Percentiles rank a stretch among this genome's conserved stretches.
Conservation (phyloP, 768 basidiomycete species). For the Mycena leptocephala region DNA sequence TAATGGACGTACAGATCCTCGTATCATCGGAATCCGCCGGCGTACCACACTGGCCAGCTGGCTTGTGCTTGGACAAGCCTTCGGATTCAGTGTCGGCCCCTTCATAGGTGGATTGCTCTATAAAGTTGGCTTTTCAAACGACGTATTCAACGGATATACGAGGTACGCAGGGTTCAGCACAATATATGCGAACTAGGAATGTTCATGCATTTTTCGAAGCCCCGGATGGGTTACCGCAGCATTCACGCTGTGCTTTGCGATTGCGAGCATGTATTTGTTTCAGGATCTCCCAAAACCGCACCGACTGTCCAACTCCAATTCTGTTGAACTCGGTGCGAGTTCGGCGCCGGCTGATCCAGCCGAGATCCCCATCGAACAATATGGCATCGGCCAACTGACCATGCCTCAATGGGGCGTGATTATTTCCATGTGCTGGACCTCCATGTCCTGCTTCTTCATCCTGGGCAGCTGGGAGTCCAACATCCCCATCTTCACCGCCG, state of each 20-base stretch:
- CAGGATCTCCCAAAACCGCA: slow-evolving; percentile 42
- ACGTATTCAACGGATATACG: slow-evolving; percentile 67
- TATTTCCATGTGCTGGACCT: slow-evolving; percentile 70
- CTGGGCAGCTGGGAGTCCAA: slow-evolving; percentile 74
- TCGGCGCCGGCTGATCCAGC: neutral
- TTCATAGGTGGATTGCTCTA: slow-evolving; percentile 67
- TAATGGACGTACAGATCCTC: slow-evolving; percentile 49
- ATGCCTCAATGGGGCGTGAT: slow-evolving; percentile 62
- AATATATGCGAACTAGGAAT: neutral
- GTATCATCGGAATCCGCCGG: slow-evolving; percentile 57
- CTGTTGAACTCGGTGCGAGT: neutral
- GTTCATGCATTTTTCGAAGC: slow-evolving; percentile 37
- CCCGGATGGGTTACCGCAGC: slow-evolving; percentile 66
- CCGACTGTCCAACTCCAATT: neutral
- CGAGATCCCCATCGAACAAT: slow-evolving; percentile 15
- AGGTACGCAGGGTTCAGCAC: slow-evolving; percentile 20
- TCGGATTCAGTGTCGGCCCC: slow-evolving; percentile 65
- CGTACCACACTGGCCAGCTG: slow-evolving; percentile 66
- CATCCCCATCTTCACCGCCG: slow-evolving; percentile 64
- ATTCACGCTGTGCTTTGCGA: slow-evolving; percentile 60
- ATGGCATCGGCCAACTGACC: slow-evolving; percentile 27
- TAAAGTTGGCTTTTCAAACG: slow-evolving; percentile 61
- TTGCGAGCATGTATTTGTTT: slow-evolving; percentile 41
- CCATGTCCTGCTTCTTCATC: slow-evolving; percentile 75
- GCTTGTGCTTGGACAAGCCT: slow-evolving; percentile 64